Percentiles rank a stretch among this genome's conserved stretches.
Conservation (phyloP, 1,284 basidiomycete species). For the Sphagnurus paluster region DNA sequence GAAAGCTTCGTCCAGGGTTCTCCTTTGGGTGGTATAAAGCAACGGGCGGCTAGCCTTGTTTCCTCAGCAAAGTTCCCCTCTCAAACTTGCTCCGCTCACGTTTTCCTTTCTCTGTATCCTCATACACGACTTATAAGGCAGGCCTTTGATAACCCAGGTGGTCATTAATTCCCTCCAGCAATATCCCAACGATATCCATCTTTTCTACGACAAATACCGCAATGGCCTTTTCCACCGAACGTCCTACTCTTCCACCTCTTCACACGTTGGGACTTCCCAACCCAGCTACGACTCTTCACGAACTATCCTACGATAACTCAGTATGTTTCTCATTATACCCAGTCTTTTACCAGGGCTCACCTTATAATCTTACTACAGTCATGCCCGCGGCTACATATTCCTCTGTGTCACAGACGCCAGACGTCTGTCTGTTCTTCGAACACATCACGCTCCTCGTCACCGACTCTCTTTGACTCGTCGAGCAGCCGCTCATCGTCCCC, state of each 20-base stretch:
- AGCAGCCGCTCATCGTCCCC: slow-evolving; percentile 12
- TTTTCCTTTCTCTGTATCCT: slow-evolving; percentile 22
- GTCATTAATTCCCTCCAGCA: slow-evolving; percentile 19
- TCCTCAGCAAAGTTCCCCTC: slow-evolving; percentile 19
- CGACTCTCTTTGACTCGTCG: slow-evolving; percentile 22
- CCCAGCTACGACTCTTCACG: slow-evolving; percentile 26
- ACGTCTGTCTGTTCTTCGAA: slow-evolving; percentile 31
- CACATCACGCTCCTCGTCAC: slow-evolving; percentile 33
- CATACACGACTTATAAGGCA: slow-evolving; percentile 29
- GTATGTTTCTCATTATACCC: slow-evolving; percentile 26
- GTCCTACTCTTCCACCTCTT: slow-evolving; percentile 60
- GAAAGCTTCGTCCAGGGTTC: slow-evolving; percentile 11
- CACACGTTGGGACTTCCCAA: slow-evolving; percentile 50
- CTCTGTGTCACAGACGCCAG: slow-evolving; percentile 23
- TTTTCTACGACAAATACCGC: slow-evolving; percentile 17
- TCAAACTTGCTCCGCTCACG: slow-evolving; percentile 16
- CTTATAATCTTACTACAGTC: slow-evolving; percentile 12
- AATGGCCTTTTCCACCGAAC: slow-evolving; percentile 38
- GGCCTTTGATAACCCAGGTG: slow-evolving; percentile 33
- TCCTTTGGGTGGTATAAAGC: slow-evolving; percentile 25
- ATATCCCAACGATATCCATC: slow-evolving; percentile 6
- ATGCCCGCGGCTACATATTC: slow-evolving; percentile 20
- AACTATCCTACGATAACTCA: slow-evolving; percentile 29
- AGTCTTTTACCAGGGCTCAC: slow-evolving; percentile 2
- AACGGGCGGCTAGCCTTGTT: slow-evolving; percentile 11